A percentile compares a stretch with the other conserved stretches of the same genome.
Evolutionary conservation across 495 filamentous ascomycete genomes (phyloP).

Genomic region (Penicillium alfredii): DNA sequence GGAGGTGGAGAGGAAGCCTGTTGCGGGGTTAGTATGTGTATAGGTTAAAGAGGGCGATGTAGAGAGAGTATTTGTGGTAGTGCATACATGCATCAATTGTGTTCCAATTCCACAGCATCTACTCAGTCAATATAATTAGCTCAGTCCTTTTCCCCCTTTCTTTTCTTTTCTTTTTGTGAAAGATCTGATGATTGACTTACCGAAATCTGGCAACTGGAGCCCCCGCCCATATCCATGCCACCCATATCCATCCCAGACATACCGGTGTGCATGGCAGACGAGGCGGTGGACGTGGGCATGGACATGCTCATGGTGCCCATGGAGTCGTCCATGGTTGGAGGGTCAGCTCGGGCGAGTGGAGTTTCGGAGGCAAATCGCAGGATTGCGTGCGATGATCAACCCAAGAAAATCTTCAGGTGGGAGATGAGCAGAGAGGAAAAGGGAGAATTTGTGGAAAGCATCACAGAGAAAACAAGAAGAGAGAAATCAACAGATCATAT

Average conservation of each 20-base stretch:
- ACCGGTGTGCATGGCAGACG: slow-evolving; percentile 3
- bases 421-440: not conserved
- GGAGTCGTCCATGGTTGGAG: too few species aligned
- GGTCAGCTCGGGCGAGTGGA: not conserved
- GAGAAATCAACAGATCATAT: not conserved
- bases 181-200: slow-evolving; percentile 15
- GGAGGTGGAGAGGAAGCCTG: slow-evolving; percentile 55
- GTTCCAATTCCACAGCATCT: slow-evolving; percentile 80
- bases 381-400: too few species aligned
- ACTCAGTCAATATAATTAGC: not conserved
- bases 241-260: slow-evolving; percentile 20
- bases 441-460: not conserved
- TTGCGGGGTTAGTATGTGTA: slow-evolving; percentile 6
- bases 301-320: slow-evolving; percentile 10
- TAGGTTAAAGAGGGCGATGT: too few species aligned
- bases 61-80: too few species aligned
- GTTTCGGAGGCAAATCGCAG: too few species aligned
- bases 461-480: slow-evolving; percentile 1
- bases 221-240: slow-evolving; percentile 14
- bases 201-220: slow-evolving; percentile 38
- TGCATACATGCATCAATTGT: slow-evolving; percentile 59
- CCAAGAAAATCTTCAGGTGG: not conserved
- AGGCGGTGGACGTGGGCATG: slow-evolving; percentile 6
- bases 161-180: not conserved
- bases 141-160: slow-evolving; percentile 4